Base-by-base conservation (phyloP, 2,329 filamentous ascomycete species). In the Penicillium sclerotiorum region DNA sequence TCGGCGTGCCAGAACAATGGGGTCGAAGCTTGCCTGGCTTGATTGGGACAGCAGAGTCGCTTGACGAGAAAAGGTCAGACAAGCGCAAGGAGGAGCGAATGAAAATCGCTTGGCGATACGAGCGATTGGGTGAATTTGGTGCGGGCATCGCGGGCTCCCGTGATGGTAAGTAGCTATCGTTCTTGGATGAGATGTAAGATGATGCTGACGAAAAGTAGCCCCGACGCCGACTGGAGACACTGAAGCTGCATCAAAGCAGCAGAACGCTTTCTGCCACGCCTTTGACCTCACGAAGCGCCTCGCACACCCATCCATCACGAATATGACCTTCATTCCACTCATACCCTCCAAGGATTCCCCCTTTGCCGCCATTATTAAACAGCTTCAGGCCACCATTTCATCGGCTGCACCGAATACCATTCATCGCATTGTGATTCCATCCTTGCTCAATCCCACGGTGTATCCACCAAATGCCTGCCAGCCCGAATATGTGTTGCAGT, bases 61-160 rank as follows among this genome's bases (percentile, higher is more conserved):
- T 78, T 25, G 74, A 77, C 27, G 71, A 75, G 36, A 74, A 71
- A 48, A 52, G 56, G 41, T 62, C 65, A 8, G 68, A 65, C 35
- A 64, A 63, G 62, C 63, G 68, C 69, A 73, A 68, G 58, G 78
- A 80, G 12, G 88, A 93, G 55, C 92, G 87, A 71, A 97, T 99
- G 94, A 97, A 96, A 76, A 99, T 99, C 76, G 94, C 94, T 3
- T 99, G 94, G 94, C 82, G 94, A 69, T 99, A 99, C 73, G 92
- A 97, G 71, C 82, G 85, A 27, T 72, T 97, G 45, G 88, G 88
- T 13, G 87, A 88, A 57, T 86, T 85, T 60, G 84, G 84, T 35
- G 79, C 78, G 51, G 73, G 78, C 45, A 70, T 74, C 51, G 67
- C 76, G 53, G 76, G 76, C 52, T 76, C 74, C 63, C 80, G 84